phyloP scores from a whole-genome alignment of 164 flowering plant genomes.

The Platanus orientalis region DNA sequence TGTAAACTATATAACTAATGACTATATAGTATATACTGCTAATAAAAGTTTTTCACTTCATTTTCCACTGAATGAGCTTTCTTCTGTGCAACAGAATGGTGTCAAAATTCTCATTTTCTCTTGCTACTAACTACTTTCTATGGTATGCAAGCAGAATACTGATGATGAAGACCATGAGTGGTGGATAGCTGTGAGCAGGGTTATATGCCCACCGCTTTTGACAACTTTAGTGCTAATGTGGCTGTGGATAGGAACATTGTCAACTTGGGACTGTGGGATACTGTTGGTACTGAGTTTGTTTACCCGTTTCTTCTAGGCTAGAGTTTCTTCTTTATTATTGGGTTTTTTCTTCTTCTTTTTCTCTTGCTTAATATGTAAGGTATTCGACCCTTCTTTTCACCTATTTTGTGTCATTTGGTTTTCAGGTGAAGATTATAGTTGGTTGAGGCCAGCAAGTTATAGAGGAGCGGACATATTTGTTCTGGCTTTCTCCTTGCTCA shows the following conservation, averaged over 20 bases:
- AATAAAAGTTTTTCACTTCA: too few species aligned
- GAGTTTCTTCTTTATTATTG: not conserved
- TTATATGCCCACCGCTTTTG: constrained; percentile 93
- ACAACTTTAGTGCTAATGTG: constrained; percentile 97
- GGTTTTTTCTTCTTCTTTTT: not conserved
- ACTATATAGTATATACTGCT: too few species aligned
- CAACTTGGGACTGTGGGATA: constrained; percentile 95
- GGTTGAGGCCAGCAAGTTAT: constrained; percentile 96
- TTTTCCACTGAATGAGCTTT: too few species aligned
- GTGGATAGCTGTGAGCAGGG: constrained; percentile 73
- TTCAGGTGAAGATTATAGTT: constrained; percentile 95
- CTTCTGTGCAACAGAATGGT: too few species aligned
- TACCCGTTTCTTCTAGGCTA: not conserved
- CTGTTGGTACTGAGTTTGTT: constrained; percentile 62
- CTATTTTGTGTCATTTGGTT: constrained; percentile 10
- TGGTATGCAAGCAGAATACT: too few species aligned
- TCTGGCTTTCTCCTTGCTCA: constrained; percentile 89
- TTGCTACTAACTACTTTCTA: too few species aligned
- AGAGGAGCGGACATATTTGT: constrained; percentile 98
- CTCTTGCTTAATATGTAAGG: not conserved
- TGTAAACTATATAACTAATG: too few species aligned
- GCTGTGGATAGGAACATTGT: constrained; percentile 93
- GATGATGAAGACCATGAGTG: too few species aligned
- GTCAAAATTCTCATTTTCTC: too few species aligned
- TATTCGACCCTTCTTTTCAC: not conserved